These are phyloP conservation scores for Talaromyces thailandensis DNA, from an alignment of 495 filamentous ascomycete species.

Conservation along the genomic window DNA sequence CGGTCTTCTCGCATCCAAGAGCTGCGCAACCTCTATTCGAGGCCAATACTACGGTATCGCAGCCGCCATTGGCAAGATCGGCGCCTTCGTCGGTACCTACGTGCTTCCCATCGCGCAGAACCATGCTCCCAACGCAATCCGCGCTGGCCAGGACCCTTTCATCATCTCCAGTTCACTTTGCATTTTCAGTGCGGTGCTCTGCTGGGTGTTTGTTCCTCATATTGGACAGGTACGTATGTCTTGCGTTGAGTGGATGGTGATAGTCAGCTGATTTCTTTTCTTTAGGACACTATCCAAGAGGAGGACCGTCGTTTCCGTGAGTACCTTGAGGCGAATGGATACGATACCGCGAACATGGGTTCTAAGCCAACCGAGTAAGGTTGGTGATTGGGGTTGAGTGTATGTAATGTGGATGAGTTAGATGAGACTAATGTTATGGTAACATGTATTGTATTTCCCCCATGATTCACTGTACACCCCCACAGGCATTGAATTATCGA, in stretches of 20 bases:
- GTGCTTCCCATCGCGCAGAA: constrained; percentile 65
- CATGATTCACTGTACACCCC: background rate
- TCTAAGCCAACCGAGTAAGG: constrained; percentile 11
- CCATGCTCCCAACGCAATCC: constrained; percentile 49
- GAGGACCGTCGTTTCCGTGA: constrained; percentile 65
- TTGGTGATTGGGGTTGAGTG: background rate
- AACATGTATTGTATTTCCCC: no score
- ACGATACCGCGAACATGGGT: constrained; percentile 62
- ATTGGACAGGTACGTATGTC: constrained; percentile 48
- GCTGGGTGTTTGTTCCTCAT: constrained; percentile 50
- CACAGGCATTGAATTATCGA: no score
- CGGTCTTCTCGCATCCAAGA: constrained; percentile 78
- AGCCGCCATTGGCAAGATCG: constrained; percentile 74
- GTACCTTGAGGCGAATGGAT: constrained; percentile 59
- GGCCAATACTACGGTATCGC: constrained; percentile 91
- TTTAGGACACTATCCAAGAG: constrained; percentile 53
- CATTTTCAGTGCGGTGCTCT: constrained; percentile 52
- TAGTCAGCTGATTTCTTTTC: background rate
- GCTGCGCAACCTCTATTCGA: constrained; percentile 73
- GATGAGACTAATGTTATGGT: background rate
- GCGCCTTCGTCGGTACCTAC: constrained; percentile 83
- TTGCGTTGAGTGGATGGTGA: background rate
- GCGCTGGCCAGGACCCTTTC: constrained; percentile 72
- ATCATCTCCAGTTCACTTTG: constrained; percentile 60
- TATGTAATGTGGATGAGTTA: background rate